phyloP scores from a whole-genome alignment of 352 stramenopile species.

The Phytophthora ohioensis region DNA sequence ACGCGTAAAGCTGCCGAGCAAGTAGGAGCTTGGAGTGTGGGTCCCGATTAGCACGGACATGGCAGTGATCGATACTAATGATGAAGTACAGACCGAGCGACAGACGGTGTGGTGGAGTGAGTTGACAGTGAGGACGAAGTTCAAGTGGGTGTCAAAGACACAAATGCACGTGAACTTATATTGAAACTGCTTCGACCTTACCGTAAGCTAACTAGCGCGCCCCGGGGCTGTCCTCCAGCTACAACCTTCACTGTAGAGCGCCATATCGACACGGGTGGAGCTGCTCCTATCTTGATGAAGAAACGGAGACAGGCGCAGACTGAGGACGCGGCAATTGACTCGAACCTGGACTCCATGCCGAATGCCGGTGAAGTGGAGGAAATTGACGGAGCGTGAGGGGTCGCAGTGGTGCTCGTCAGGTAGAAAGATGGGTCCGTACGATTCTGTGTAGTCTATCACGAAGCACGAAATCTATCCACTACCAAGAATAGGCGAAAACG shows the following conservation, averaged over 20 bases:
- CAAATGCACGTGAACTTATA: not conserved
- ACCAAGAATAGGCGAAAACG: constrained; percentile 8
- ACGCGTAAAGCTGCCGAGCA: too few species aligned
- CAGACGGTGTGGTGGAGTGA: not conserved
- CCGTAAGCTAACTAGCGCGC: not conserved
- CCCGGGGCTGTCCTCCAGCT: not conserved
- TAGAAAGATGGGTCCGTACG: constrained; percentile 8
- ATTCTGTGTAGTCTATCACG: constrained; percentile 9
- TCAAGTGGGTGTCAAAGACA: not conserved
- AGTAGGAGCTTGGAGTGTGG: too few species aligned
- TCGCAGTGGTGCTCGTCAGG: constrained; percentile 1
- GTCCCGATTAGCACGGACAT: too few species aligned
- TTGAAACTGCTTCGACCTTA: not conserved
- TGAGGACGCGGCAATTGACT: not conserved
- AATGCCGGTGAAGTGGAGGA: not conserved
- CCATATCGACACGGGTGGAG: not conserved
- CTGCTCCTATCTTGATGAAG: constrained; percentile 2
- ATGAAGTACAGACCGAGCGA: too few species aligned
- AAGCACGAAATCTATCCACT: constrained; percentile 15
- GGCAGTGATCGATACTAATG: too few species aligned
- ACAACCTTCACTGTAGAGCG: constrained; percentile 1
- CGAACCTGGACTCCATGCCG: not conserved
- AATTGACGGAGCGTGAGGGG: constrained; percentile 3
- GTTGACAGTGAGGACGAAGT: not conserved
- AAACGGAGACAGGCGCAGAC: not conserved